Conservation (phyloP, 108 stramenopile species). For the Phaeodactylum tricornutum region DNA sequence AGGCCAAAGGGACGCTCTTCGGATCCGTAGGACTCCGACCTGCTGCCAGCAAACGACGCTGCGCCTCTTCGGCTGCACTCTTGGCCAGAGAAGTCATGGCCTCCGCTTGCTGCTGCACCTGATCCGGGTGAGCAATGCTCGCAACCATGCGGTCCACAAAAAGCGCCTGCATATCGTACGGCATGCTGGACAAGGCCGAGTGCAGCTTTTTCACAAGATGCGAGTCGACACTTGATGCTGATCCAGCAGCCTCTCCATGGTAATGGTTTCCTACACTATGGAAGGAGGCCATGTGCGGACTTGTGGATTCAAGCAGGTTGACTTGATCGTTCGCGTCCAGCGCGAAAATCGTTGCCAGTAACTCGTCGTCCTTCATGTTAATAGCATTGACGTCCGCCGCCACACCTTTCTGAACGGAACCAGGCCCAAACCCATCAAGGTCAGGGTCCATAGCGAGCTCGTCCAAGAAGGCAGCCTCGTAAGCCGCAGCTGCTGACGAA, state of each 20-base stretch:
- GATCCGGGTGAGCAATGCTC: conserved; percentile 8
- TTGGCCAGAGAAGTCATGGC: conserved; percentile 39
- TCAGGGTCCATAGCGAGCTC: no score
- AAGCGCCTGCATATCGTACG: conserved; percentile 34
- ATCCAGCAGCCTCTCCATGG: no score
- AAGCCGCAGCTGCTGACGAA: no score
- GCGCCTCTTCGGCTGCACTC: conserved; percentile 35
- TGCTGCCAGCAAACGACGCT: conserved; percentile 14
- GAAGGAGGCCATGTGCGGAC: no score
- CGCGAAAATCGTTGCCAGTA: conserved; percentile 18
- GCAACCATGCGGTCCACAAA: conserved; percentile 52
- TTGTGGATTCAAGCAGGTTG: neutral
- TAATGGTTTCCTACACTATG: no score
- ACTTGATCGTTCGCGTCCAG: conserved; percentile 19
- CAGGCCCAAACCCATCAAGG: no score
- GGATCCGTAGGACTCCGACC: conserved; percentile 4
- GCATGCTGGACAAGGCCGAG: conserved; percentile 36
- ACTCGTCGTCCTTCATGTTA: conserved; percentile 21
- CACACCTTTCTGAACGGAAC: no score
- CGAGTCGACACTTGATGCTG: conserved; percentile 20
- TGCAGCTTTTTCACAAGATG: conserved; percentile 33
- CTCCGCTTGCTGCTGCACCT: conserved; percentile 18
- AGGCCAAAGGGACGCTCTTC: conserved; percentile 15
- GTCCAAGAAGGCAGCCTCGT: no score
- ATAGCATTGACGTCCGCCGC: no score